Conservation (phyloP, 164 flowering plant genomes). For the Stephania cephalantha region DNA sequence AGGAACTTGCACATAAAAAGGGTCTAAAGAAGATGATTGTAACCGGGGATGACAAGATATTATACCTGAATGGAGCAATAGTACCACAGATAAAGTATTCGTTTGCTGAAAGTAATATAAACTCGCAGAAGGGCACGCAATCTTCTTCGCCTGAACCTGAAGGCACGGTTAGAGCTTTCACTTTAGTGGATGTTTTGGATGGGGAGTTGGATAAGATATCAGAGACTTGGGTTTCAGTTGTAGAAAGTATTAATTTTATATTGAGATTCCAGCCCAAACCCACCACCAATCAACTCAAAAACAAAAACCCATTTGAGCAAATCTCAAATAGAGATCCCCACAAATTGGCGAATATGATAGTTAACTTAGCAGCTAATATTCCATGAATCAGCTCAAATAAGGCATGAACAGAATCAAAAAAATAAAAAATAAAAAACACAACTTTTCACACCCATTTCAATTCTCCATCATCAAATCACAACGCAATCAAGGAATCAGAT, state of each 20-base stretch:
- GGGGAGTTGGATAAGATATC: slow-evolving; percentile 48
- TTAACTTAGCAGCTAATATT: slow-evolving; percentile 26
- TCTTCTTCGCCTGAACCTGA: slow-evolving; percentile 5
- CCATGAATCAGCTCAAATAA: slow-evolving; percentile 2
- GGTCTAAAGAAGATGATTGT: slow-evolving; percentile 70
- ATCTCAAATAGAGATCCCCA: background rate
- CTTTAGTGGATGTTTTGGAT: slow-evolving; percentile 48
- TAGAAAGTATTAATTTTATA: slow-evolving; percentile 3
- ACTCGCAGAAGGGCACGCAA: slow-evolving; percentile 6
- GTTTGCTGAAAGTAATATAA: slow-evolving; percentile 14
- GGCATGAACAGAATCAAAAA: background rate
- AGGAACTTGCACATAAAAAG: slow-evolving; percentile 50
- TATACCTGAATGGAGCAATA: slow-evolving; percentile 78
- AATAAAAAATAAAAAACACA: background rate
- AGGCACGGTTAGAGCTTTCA: slow-evolving; percentile 61
- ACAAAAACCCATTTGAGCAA: background rate
- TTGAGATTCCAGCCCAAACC: background rate
- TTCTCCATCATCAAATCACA: background rate
- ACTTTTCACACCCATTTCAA: background rate
- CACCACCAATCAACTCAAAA: background rate
- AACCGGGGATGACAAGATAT: slow-evolving; percentile 42
- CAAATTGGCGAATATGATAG: background rate
- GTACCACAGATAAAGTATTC: slow-evolving; percentile 60
- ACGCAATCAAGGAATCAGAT: background rate
- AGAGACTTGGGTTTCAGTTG: slow-evolving; percentile 78